A percentile compares a stretch with the other conserved stretches of the same genome.
phyloP scores from a whole-genome alignment of 768 basidiomycete genomes.

The Termitomyces sp. region DNA sequence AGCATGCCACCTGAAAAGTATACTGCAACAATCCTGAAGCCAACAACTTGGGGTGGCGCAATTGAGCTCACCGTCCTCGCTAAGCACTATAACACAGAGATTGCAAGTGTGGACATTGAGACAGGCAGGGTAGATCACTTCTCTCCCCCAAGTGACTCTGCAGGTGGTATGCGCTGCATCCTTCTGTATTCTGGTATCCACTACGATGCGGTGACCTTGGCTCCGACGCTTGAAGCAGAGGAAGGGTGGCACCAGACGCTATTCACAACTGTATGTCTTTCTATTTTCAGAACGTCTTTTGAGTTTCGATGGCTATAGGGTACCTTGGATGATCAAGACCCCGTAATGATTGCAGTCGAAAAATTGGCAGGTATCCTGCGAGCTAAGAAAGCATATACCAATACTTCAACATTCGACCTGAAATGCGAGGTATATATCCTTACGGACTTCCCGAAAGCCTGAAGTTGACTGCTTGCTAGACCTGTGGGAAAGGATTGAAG shows the following conservation, averaged over 20 bases:
- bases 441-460: slow-evolving; percentile 1
- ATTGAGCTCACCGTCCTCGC: slow-evolving; percentile 90
- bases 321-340: slow-evolving; percentile 36
- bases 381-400: slow-evolving; percentile 80
- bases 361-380: slow-evolving; percentile 71
- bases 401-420: slow-evolving; percentile 87
- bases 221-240: slow-evolving; percentile 73
- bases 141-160: slow-evolving; percentile 42
- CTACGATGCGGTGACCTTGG: slow-evolving; percentile 86
- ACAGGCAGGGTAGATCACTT: slow-evolving; percentile 87
- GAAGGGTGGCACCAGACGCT: slow-evolving; percentile 87
- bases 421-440: slow-evolving; percentile 71
- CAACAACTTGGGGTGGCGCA: slow-evolving; percentile 90
- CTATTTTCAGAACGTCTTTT: background rate
- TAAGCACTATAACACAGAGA: slow-evolving; percentile 77
- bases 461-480: slow-evolving; percentile 28
- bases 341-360: slow-evolving; percentile 57
- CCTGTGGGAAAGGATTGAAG: slow-evolving; percentile 80
- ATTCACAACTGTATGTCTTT: slow-evolving; percentile 52
- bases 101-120: slow-evolving; percentile 87
- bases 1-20: slow-evolving; percentile 63
- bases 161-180: slow-evolving; percentile 46
- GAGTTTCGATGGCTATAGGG: slow-evolving; percentile 14
- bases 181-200: slow-evolving; percentile 96
- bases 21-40: slow-evolving; percentile 73